Percentiles rank a stretch among this genome's conserved stretches.
phyloP scores from a whole-genome alignment of 1,284 basidiomycete genomes.

The Takashimella koratensis region DNA sequence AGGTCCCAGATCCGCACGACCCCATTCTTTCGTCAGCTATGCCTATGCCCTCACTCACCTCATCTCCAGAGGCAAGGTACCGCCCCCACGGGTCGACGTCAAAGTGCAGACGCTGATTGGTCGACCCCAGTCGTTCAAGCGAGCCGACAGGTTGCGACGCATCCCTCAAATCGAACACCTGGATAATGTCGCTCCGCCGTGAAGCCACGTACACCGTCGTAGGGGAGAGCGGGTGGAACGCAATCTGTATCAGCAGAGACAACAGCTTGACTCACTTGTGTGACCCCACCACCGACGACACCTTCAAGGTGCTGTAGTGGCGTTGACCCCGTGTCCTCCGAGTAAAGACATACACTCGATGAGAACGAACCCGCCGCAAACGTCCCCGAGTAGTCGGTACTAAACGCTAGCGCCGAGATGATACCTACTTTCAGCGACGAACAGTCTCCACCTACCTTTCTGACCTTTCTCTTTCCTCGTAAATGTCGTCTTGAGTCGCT shows the following conservation, averaged over 20 bases:
- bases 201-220: constrained; percentile 74
- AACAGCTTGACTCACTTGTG: constrained; percentile 58
- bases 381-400: constrained; percentile 61
- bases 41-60: constrained; percentile 52
- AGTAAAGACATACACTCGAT: constrained; percentile 71
- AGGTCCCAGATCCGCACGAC: constrained; percentile 41
- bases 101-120: constrained; percentile 74
- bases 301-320: constrained; percentile 64
- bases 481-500: constrained; percentile 67
- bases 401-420: constrained; percentile 75
- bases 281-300: constrained; percentile 59
- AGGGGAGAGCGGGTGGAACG: constrained; percentile 69
- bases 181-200: constrained; percentile 61
- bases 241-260: constrained; percentile 54
- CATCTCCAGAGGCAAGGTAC: constrained; percentile 66
- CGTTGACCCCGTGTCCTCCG: constrained; percentile 57
- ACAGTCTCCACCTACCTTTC: constrained; percentile 58
- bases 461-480: constrained; percentile 76
- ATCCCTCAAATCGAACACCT: constrained; percentile 73
- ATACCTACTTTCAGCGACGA: constrained; percentile 59
- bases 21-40: constrained; percentile 24
- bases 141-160: constrained; percentile 43
- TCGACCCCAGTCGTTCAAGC: constrained; percentile 44
- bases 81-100: constrained; percentile 70
- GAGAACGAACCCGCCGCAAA: constrained; percentile 64